These are phyloP conservation scores for Cornus controversa DNA, from an alignment of 148 eudicot genomes.

Conservation along the genomic window DNA sequence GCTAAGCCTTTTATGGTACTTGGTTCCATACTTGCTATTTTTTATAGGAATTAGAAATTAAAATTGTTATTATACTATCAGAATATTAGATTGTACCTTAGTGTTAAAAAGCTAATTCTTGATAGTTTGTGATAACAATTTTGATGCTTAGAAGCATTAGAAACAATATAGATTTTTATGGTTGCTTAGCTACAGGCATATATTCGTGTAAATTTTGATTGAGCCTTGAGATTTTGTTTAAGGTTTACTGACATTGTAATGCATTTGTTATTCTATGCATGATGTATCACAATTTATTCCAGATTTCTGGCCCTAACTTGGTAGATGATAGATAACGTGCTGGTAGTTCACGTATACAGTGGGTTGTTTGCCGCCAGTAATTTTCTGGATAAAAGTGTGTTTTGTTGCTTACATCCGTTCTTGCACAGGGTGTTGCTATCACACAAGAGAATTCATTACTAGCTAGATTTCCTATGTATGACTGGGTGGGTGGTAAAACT, in stretches of 20 bases:
- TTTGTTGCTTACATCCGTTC: constrained; percentile 8
- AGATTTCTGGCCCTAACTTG: neutral
- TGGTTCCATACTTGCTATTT: neutral
- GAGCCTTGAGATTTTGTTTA: constrained; percentile 1
- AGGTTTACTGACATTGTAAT: neutral
- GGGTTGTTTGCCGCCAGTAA: neutral
- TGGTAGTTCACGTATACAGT: neutral
- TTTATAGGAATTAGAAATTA: neutral
- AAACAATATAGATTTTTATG: neutral
- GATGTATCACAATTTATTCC: neutral
- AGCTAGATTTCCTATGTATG: constrained; percentile 98
- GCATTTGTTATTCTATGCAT: neutral
- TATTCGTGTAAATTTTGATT: neutral
- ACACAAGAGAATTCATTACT: constrained; percentile 92
- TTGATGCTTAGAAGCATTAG: neutral
- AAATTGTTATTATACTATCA: neutral
- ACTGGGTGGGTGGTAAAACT: constrained; percentile 99
- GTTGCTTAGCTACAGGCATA: neutral
- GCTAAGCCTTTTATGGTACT: too few species aligned
- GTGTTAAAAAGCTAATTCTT: neutral
- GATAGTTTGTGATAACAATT: neutral
- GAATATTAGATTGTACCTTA: neutral
- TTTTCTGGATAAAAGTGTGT: neutral
- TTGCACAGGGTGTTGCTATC: constrained; percentile 92
- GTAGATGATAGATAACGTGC: neutral